Conservation (phyloP, 108 stramenopile species). For the Craspedostauros australis region DNA sequence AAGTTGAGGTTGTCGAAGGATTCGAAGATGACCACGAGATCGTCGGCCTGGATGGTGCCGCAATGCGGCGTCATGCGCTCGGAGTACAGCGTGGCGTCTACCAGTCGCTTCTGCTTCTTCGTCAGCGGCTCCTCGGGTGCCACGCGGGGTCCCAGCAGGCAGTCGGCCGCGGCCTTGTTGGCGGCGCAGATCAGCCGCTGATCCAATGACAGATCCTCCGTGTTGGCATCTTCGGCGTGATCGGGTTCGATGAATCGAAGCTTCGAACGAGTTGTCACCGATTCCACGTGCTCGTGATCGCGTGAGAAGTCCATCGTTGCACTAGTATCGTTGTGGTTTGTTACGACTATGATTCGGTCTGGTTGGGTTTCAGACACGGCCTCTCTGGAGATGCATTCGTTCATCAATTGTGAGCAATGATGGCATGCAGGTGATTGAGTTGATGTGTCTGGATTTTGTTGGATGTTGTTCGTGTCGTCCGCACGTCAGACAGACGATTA, state of each 20-base stretch:
- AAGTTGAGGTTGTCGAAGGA: conserved; percentile 77
- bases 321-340: too few species aligned
- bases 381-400: too few species aligned
- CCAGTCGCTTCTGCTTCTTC: conserved; percentile 4
- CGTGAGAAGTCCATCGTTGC: conserved; percentile 49
- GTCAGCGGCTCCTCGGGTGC: neutral
- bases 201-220: conserved; percentile 17
- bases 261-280: conserved; percentile 35
- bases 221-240: neutral
- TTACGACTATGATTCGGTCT: too few species aligned
- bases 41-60: conserved; percentile 42
- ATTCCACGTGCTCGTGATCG: conserved; percentile 26
- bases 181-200: conserved; percentile 41
- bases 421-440: too few species aligned
- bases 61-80: conserved; percentile 45
- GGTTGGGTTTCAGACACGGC: too few species aligned
- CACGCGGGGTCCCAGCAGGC: conserved; percentile 47
- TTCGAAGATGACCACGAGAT: conserved; percentile 81
- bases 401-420: too few species aligned
- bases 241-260: conserved; percentile 26
- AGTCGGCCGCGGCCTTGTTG: conserved; percentile 64
- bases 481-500: too few species aligned
- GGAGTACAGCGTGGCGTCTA: conserved; percentile 50
- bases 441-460: too few species aligned
- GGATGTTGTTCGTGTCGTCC: too few species aligned